Base-by-base conservation (phyloP, 2,329 filamentous ascomycete genomes). In the Neonectria hederae region DNA sequence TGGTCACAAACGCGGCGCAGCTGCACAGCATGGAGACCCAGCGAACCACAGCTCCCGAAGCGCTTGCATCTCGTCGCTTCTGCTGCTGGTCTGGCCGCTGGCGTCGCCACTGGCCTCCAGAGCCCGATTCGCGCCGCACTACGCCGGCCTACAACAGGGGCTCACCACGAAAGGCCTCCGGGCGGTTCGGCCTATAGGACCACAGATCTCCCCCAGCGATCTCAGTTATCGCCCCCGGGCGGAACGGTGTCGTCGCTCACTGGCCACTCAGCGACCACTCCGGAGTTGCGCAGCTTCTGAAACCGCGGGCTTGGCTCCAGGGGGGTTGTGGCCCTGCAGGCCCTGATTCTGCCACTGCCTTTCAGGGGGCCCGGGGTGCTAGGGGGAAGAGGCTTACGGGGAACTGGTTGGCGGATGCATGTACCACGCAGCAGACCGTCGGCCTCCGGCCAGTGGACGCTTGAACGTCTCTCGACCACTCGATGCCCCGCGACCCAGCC, bases 391-490 rank as follows among this genome's bases (percentile, higher is more conserved):
- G 38, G 38, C 38, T 59, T 67, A 71, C 65, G 65, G 66, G 61
- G 59, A 38, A 51, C 43, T 58, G 56, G 66, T 65, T 70, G 59
- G 57, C 65, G 67, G 30, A 51, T 17, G 28, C 28, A 21, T 32
- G 28, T 21, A 51, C 17, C 10, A 32, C 48, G 28, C 28, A 21
- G 48, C 38, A 51, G 17, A 28, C 58, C 28, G 45, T 51, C 51
- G 22, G 21, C 43, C 56, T 40, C 62, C 48, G n/a, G 56, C 24
- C 32, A 60, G 30, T 26, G 32, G 35, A 43, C 38, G 52, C 46
- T 62, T 46, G 56, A 67, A 70, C 65, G 63, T 59, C 56, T 71
- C 63, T 49, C 57, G 56, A 62, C 72, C 72, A 74, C 59, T 72
- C 70, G 28, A 58, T 69, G 55, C 62, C 63, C 70, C 61, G 66